A percentile compares a stretch with the other conserved stretches of the same genome.
phyloP scores from a whole-genome alignment of 495 filamentous ascomycete genomes.

The Penicillium salamii region DNA sequence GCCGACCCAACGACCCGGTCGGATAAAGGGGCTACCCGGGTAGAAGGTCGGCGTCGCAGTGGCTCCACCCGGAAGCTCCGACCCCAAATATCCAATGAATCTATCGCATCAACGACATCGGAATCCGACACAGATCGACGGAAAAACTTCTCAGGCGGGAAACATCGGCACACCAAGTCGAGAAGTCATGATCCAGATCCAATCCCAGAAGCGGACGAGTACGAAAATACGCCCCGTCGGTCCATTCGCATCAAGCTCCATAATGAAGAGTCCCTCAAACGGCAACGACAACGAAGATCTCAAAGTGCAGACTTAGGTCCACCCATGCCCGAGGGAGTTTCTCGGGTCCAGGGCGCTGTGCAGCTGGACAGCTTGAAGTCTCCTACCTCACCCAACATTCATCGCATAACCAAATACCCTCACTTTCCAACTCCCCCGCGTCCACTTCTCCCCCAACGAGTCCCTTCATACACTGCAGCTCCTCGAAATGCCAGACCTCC shows the following conservation, averaged over 20 bases:
- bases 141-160: constrained; percentile 24
- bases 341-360: constrained; percentile 28
- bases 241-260: constrained; percentile 90
- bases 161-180: constrained; percentile 47
- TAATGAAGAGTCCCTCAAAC: constrained; percentile 64
- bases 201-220: constrained; percentile 39
- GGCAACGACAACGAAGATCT: constrained; percentile 51
- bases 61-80: constrained; percentile 38
- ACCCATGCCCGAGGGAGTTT: constrained; percentile 29
- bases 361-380: constrained; percentile 65
- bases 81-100: constrained; percentile 36
- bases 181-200: constrained; percentile 43
- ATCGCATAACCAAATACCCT: constrained; percentile 78
- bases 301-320: constrained; percentile 33
- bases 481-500: constrained; percentile 43
- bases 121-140: constrained; percentile 48
- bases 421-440: constrained; percentile 83
- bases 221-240: constrained; percentile 62
- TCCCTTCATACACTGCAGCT: constrained; percentile 72
- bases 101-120: constrained; percentile 43
- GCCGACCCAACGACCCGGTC: constrained; percentile 21
- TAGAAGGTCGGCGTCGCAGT: constrained; percentile 29
- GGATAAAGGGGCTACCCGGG: constrained; percentile 27
- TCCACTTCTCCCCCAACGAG: constrained; percentile 79
- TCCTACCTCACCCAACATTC: constrained; percentile 77